phyloP scores from a whole-genome alignment of 208 protist species.

The Leishmania amazonensis region DNA sequence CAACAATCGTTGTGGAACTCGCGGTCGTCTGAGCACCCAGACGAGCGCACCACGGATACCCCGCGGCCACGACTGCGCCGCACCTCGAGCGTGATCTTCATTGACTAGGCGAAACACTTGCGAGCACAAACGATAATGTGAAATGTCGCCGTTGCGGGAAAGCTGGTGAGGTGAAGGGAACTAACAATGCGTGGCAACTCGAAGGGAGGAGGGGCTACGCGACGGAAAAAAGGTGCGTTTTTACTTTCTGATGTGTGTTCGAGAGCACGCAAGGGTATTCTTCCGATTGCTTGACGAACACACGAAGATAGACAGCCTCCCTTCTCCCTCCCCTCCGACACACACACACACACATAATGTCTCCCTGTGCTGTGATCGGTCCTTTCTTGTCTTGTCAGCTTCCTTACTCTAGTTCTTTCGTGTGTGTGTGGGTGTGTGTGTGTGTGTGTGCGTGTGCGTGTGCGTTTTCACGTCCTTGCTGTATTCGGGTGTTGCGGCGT shows the following conservation, averaged over 20 bases:
- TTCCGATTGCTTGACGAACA: too few relatives aligned
- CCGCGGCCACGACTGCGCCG: neutral
- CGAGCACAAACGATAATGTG: neutral
- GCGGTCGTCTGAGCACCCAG: neutral
- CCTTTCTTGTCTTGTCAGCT: neutral
- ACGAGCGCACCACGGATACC: neutral
- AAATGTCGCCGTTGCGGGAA: neutral
- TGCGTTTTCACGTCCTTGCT: neutral
- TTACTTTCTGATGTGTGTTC: too few relatives aligned
- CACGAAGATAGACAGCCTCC: too few relatives aligned
- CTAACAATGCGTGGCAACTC: neutral
- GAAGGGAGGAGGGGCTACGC: neutral
- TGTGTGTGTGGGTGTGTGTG: too few relatives aligned
- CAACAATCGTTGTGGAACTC: neutral
- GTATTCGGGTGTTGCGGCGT: neutral
- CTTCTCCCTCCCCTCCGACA: too few relatives aligned
- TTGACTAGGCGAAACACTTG: neutral
- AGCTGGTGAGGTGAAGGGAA: neutral
- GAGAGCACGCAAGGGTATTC: too few relatives aligned
- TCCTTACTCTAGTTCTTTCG: neutral
- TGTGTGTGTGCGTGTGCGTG: neutral
- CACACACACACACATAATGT: neutral
- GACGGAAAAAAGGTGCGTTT: too few relatives aligned
- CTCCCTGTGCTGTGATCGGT: neutral
- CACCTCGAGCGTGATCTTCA: constrained; percentile 15